Base-by-base conservation (phyloP, 1,284 basidiomycete genomes). In the Sanguinoderma infundibulare region DNA sequence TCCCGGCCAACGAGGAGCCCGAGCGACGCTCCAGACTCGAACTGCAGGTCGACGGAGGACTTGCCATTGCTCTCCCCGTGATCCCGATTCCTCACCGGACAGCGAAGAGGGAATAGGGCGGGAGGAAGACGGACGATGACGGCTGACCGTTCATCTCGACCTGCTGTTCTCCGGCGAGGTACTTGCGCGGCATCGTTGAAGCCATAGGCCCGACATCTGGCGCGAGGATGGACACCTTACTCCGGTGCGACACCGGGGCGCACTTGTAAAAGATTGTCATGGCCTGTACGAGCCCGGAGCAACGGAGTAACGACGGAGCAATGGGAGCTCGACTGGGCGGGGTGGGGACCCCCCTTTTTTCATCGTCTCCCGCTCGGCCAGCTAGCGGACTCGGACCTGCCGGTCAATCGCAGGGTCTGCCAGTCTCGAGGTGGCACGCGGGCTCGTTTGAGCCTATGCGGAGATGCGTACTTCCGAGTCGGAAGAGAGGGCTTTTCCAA, bases 1-100 rank as follows among this genome's bases (percentile, higher is more conserved):
- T 83, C 85, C 86, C 90, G 32, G 87, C 86, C 44, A 90, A 67
- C 46, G n/a, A n/a, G n/a, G n/a, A n/a, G n/a, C n/a, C n/a, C n/a
- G n/a, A 89, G 65, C 0, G 83, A 71, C 24, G 77, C 62, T 0
- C 80, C 78, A 0, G 79, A 78, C 34, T 75, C 78, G 0, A 79
- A 78, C 34, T 75, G 62, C 2, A 74, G 39, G 50, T 87, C 77
- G 26, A 90, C 68, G 0, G 87, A 88, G 35, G 90, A 70, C 38
- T 87, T 89, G 35, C 89, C 89, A 8, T 49, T 5, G 8, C 34
- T 4, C n/a, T n/a, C n/a, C n/a, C n/a, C n/a, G n/a, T n/a, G n/a
- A n/a, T n/a, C n/a, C n/a, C n/a, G n/a, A n/a, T n/a, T n/a, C n/a
- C n/a, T n/a, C n/a, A n/a, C n/a, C n/a, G 42, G 42, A 14, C 9